phyloP scores from a whole-genome alignment of 148 eudicot species.

The Rhododendron molle region DNA sequence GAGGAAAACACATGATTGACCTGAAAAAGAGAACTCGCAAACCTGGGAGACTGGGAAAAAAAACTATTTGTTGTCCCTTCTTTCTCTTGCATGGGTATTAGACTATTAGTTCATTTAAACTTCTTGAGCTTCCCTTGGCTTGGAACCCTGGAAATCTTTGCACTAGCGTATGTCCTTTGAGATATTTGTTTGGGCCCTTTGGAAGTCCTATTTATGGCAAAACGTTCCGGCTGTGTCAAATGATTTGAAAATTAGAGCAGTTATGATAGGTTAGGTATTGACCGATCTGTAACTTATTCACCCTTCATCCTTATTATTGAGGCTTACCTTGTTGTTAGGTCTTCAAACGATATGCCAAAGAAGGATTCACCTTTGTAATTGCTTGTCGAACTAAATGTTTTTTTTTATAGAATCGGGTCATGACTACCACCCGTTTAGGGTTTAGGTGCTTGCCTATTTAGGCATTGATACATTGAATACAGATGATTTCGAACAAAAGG shows the following conservation, averaged over 20 bases:
- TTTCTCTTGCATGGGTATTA: neutral
- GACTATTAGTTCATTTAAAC: neutral
- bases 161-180: neutral
- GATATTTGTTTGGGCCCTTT: neutral
- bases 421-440: neutral
- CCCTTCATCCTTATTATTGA: neutral
- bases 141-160: neutral
- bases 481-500: neutral
- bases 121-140: conserved; percentile 1
- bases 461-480: neutral
- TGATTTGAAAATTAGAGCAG: neutral
- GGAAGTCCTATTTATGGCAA: neutral
- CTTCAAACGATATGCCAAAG: neutral
- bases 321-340: neutral
- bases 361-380: neutral
- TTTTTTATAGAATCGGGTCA: neutral
- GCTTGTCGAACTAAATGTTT: neutral
- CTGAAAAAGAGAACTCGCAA: neutral
- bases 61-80: neutral
- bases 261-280: neutral
- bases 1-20: neutral
- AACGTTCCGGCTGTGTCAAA: neutral
- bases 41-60: neutral
- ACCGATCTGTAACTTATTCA: neutral
- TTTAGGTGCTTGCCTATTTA: neutral